Evolutionary conservation across 2,329 filamentous ascomycete species (phyloP).

Genomic region (Pseudogymnoascus sp.): DNA sequence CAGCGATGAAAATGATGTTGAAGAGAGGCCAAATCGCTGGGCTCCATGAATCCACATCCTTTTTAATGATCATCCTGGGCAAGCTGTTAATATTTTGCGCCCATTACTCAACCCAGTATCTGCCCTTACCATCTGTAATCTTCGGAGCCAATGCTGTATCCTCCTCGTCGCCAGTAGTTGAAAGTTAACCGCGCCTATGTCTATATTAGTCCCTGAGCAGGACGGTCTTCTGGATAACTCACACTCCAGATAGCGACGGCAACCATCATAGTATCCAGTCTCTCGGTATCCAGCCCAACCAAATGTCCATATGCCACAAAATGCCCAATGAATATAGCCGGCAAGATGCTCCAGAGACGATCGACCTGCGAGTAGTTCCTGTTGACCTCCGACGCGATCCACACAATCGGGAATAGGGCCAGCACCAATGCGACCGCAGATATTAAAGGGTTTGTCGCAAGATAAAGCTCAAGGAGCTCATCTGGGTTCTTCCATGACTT

Average conservation of each 20-base stretch:
- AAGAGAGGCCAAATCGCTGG: conserved; percentile 66
- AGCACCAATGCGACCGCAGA: conserved; percentile 66
- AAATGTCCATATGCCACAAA: conserved; percentile 76
- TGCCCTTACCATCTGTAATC: conserved; percentile 74
- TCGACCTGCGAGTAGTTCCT: conserved; percentile 97
- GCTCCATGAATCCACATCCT: conserved; percentile 62
- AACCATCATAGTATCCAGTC: conserved; percentile 64
- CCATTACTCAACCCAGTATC: background rate
- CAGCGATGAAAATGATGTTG: conserved; percentile 83
- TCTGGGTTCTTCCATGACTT: conserved; percentile 53
- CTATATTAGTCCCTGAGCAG: conserved; percentile 11
- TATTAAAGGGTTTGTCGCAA: conserved; percentile 79
- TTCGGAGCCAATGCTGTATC: conserved; percentile 81
- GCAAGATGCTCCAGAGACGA: conserved; percentile 82
- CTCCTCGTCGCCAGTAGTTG: conserved; percentile 95
- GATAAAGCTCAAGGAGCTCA: conserved; percentile 64
- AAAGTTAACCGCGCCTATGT: conserved; percentile 70
- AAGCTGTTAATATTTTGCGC: conserved; percentile 1
- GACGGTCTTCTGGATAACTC: conserved; percentile 29
- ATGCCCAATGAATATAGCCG: conserved; percentile 78
- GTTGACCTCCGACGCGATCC: conserved; percentile 76
- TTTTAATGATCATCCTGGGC: conserved; percentile 10
- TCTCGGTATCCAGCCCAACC: conserved; percentile 60
- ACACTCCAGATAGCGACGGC: conserved; percentile 76
- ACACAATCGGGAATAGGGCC: conserved; percentile 61